Evolutionary conservation across 2,329 filamentous ascomycete species (phyloP), one percentile per base, ranked within the genome.

Genomic region (Colletotrichum eleusines): DNA sequence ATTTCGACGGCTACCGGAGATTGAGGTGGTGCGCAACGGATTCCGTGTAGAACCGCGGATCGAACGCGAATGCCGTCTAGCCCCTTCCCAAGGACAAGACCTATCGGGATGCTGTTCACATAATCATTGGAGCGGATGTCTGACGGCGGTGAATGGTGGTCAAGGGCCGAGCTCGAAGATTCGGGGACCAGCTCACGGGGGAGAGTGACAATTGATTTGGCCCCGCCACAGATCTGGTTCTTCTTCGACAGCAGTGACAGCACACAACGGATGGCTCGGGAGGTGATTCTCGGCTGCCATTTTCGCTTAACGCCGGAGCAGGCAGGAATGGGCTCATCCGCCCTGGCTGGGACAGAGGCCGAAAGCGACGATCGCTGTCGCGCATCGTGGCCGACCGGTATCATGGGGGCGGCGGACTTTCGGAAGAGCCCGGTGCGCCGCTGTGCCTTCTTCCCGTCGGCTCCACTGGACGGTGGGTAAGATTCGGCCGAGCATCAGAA

Each of bases 351-450:
- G 38, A 62, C 23, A 44, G 23, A 71, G 63, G 63, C 35, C 33
- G 55, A 57, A 16, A 38, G n/a, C 44, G 50, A 42, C 63, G 42
- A 67, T 71, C 42, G 40, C n/a, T 57, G 18, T 57, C 26, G 33
- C 31, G 40, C 23, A 50, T 35, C 66, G 50, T 57, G 57, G 51
- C 63, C 68, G 68, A 63, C 57, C 63, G 57, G 63, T 51, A 68
- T 71, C 64, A 63, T 55, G 57, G 64, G 42, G 33, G 16, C 20
- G 51, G 63, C 68, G 68, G 68, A 59, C 57, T 68, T 55, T 40
- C 18, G 33, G 46, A 63, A 48, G 60, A 23, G 33, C 55, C 68
- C 68, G 68, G 51, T 44, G 58, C 64, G 33, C 68, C 58, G 57
- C 9, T 23, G 14, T 38, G 42, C 28, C 38, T 16, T 35, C 42